phyloP scores from a whole-genome alignment of 768 basidiomycete genomes.

The Epithele typhae region DNA sequence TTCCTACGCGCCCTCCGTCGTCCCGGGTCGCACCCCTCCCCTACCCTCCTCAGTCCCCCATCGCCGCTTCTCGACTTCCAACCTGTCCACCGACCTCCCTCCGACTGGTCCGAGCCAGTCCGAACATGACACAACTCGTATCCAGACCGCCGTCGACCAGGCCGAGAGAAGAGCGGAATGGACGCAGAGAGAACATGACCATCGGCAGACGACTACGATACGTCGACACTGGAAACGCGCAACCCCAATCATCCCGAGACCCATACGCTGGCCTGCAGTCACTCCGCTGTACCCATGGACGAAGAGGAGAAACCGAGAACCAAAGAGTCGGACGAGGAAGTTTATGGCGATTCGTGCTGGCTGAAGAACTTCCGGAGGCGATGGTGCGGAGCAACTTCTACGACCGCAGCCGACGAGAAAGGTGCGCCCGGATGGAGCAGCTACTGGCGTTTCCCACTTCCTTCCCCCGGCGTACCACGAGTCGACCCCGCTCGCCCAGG shows the following conservation, averaged over 20 bases:
- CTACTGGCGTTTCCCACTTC: conserved; percentile 4
- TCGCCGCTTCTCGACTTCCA: conserved; percentile 6
- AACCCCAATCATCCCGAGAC: neutral
- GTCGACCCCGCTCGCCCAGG: conserved; percentile 12
- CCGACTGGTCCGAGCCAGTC: conserved; percentile 2
- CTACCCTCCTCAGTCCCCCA: conserved; percentile 7
- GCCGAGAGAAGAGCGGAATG: conserved; percentile 4
- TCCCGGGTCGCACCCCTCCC: conserved; percentile 7
- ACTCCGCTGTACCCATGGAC: too few species aligned
- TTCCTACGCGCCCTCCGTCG: conserved; percentile 1
- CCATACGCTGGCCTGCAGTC: too few species aligned
- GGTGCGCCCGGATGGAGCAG: conserved; percentile 7
- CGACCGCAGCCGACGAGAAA: conserved; percentile 15
- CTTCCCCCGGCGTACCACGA: conserved; percentile 17
- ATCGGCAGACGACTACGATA: conserved; percentile 8
- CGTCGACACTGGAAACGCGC: neutral
- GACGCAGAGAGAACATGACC: conserved; percentile 14
- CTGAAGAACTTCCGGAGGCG: conserved; percentile 15
- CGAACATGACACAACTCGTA: neutral
- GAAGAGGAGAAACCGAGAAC: too few species aligned
- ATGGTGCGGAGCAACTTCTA: conserved; percentile 10
- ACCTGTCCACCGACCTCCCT: conserved; percentile 6
- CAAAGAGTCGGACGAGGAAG: too few species aligned
- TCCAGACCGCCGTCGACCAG: neutral
- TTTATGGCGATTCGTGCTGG: conserved; percentile 25